A percentile compares a stretch with the other conserved stretches of the same genome.
Evolutionary conservation across 2,329 filamentous ascomycete species (phyloP).

Genomic region (Orbilia quercus): DNA sequence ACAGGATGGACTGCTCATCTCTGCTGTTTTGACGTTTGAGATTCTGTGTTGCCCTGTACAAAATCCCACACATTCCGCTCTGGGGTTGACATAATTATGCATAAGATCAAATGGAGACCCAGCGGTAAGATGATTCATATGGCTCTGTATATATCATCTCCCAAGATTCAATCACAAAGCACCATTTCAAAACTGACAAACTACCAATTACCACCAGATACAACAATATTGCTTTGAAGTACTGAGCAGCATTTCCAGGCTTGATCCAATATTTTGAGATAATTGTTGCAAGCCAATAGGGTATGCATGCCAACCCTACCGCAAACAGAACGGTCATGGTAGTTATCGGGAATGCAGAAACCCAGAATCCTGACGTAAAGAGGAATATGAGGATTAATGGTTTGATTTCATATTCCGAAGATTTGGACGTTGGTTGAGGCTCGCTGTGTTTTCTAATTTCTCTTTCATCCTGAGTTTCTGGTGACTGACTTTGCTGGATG

Average conservation of each 20-base stretch:
- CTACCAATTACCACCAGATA: slow-evolving; percentile 17
- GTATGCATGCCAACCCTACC: slow-evolving; percentile 2
- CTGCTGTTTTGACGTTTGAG: not conserved
- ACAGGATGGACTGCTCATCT: not conserved
- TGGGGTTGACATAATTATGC: too few species aligned
- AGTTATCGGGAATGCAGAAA: slow-evolving; percentile 21
- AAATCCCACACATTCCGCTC: not conserved
- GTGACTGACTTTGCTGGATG: too few species aligned
- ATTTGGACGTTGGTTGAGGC: not conserved
- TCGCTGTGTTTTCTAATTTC: not conserved
- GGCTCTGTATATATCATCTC: slow-evolving; percentile 27
- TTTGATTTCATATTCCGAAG: not conserved
- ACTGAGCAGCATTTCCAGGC: not conserved
- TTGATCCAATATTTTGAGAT: not conserved
- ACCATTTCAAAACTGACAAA: slow-evolving; percentile 19
- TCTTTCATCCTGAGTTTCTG: too few species aligned
- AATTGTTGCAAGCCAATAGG: not conserved
- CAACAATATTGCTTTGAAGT: slow-evolving; percentile 4
- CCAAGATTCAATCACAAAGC: slow-evolving; percentile 24
- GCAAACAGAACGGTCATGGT: slow-evolving; percentile 9
- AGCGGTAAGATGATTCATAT: slow-evolving; percentile 1
- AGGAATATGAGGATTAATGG: slow-evolving; percentile 15
- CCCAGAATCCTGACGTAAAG: slow-evolving; percentile 30
- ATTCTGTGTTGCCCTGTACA: not conserved
- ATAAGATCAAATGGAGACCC: not conserved